Evolutionary conservation across 495 filamentous ascomycete genomes (phyloP).

Genomic region (Bacidia gigantensis): DNA sequence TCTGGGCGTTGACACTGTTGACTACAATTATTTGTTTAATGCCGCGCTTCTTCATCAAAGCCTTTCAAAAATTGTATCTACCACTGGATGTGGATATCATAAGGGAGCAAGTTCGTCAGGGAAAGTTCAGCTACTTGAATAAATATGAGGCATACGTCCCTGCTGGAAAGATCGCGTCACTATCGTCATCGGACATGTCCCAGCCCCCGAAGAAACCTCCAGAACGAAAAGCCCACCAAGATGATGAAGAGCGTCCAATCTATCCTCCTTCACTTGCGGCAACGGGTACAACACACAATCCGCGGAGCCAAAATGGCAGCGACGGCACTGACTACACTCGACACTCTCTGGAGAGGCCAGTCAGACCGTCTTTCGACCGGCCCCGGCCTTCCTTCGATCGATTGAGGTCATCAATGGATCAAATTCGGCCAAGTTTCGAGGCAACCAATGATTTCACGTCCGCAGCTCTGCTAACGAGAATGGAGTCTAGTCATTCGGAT

Average conservation of each 20-base stretch:
- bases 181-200: conserved; percentile 47
- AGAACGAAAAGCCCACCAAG: conserved; percentile 23
- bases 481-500: conserved; percentile 58
- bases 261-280: conserved; percentile 75
- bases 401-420: conserved; percentile 60
- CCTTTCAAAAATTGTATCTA: conserved; percentile 81
- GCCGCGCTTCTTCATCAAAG: conserved; percentile 74
- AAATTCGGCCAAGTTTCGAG: conserved; percentile 67
- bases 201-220: conserved; percentile 50
- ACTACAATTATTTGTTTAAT: conserved; percentile 67
- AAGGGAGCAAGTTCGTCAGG: conserved; percentile 73
- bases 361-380: conserved; percentile 48
- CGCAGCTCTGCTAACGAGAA: conserved; percentile 63
- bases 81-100: conserved; percentile 92
- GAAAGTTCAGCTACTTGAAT: conserved; percentile 62
- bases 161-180: conserved; percentile 26
- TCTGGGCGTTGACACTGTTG: conserved; percentile 71
- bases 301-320: conserved; percentile 78
- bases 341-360: conserved; percentile 30
- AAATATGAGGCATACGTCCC: conserved; percentile 33
- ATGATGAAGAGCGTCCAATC: conserved; percentile 77
- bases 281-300: conserved; percentile 65
- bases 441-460: conserved; percentile 80
- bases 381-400: conserved; percentile 66
- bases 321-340: conserved; percentile 86